These are phyloP conservation scores for Stromatinia cepivora DNA, from an alignment of 2,329 filamentous ascomycete genomes.

Conservation along the genomic window DNA sequence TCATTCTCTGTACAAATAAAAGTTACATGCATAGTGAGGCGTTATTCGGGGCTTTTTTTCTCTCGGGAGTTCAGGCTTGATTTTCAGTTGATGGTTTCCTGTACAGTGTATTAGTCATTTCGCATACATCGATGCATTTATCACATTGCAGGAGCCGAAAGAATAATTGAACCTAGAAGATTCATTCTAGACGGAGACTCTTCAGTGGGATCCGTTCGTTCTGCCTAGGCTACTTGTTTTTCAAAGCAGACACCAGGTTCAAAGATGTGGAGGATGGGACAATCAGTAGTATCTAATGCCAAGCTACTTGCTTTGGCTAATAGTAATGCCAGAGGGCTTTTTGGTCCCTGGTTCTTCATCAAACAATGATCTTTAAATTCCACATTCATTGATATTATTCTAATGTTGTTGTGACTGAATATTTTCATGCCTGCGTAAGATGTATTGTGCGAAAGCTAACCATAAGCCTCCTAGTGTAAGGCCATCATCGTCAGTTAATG, in stretches of 20 bases:
- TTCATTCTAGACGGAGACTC: conserved; percentile 11
- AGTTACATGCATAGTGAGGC: conserved; percentile 23
- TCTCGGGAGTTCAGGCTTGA: conserved; percentile 17
- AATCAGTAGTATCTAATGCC: conserved; percentile 30
- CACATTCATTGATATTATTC: conserved; percentile 5
- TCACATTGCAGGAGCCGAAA: conserved; percentile 8
- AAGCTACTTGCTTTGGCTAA: conserved; percentile 32
- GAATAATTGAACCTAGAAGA: conserved; percentile 10
- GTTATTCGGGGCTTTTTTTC: conserved; percentile 13
- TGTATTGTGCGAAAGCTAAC: conserved; percentile 14
- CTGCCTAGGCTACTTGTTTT: conserved; percentile 13
- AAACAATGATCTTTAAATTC: conserved; percentile 17
- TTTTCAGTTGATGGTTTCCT: conserved; percentile 26
- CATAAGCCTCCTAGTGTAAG: conserved; percentile 28
- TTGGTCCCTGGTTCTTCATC: conserved; percentile 27
- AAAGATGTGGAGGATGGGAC: conserved; percentile 13
- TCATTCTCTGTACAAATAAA: conserved; percentile 27
- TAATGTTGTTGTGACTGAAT: conserved; percentile 32
- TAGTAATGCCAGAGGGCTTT: conserved; percentile 32
- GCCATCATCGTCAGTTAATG: neutral
- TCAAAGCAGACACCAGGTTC: conserved; percentile 2
- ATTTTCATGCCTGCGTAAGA: conserved; percentile 22
- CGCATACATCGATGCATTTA: conserved; percentile 16
- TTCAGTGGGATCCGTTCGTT: conserved; percentile 18
- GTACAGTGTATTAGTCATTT: conserved; percentile 26